Conservation (phyloP, 148 eudicot genomes). For the Heliamphora exappendiculata region DNA sequence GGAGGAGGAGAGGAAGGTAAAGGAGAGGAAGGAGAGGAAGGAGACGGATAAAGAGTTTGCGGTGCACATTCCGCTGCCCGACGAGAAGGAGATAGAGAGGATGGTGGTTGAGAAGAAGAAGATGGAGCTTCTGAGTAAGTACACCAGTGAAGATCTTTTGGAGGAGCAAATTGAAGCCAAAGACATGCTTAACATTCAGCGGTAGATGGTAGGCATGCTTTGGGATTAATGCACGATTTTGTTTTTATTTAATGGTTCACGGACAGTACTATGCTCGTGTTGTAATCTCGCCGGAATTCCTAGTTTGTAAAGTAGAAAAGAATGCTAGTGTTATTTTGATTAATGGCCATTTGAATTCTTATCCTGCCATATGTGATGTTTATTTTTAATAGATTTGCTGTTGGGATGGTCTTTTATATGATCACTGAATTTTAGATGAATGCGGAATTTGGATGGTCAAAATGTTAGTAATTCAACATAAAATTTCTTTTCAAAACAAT, state of each 20-base stretch:
- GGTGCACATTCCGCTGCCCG: constrained; percentile 87
- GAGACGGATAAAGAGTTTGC: constrained; percentile 65
- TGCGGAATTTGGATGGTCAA: neutral
- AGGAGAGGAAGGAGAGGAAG: constrained; percentile 42
- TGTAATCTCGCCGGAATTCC: neutral
- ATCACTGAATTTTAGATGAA: neutral
- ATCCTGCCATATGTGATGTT: neutral
- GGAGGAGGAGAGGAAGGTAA: constrained; percentile 48
- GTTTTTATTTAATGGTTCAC: neutral
- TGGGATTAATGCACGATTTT: neutral
- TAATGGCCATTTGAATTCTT: neutral
- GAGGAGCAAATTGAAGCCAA: constrained; percentile 85
- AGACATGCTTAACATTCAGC: constrained; percentile 75
- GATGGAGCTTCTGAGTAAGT: constrained; percentile 79
- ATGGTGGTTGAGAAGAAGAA: constrained; percentile 95
- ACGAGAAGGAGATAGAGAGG: constrained; percentile 87
- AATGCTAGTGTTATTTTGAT: neutral
- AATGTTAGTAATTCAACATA: neutral
- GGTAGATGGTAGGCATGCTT: constrained; percentile 22
- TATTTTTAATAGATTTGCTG: neutral
- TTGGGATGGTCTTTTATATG: neutral
- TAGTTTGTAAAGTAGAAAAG: neutral
- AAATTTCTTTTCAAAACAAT: neutral
- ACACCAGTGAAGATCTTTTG: constrained; percentile 61
- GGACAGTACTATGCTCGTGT: neutral